Evolutionary conservation across 352 stramenopile genomes (phyloP).

Genomic region (Phytophthora gonapodyides): DNA sequence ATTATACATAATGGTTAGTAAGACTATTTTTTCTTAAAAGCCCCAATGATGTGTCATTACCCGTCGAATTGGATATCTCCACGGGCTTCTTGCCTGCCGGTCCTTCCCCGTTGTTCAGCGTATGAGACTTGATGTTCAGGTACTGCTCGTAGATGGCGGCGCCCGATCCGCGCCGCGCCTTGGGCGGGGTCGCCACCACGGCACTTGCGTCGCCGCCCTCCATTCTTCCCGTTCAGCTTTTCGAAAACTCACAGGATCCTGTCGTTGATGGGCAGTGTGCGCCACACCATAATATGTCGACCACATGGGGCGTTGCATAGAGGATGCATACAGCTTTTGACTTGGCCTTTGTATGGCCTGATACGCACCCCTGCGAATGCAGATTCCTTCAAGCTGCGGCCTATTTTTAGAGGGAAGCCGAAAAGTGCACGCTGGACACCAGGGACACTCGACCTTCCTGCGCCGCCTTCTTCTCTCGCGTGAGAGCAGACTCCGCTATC

Average conservation of each 20-base stretch:
- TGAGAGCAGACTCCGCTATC: constrained; percentile 18
- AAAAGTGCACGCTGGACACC: constrained; percentile 6
- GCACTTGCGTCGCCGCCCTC: constrained; percentile 29
- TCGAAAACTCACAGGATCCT: constrained; percentile 16
- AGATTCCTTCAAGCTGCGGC: constrained; percentile 31
- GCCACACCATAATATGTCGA: constrained; percentile 8
- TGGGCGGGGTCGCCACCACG: constrained; percentile 15
- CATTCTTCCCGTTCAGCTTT: constrained; percentile 27
- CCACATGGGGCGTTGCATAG: background rate
- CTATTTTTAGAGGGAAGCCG: constrained; percentile 33
- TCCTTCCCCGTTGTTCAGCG: constrained; percentile 11
- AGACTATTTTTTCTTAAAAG: background rate
- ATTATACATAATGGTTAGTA: constrained; percentile 5
- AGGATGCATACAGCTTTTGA: background rate
- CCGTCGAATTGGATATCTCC: constrained; percentile 64
- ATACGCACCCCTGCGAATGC: constrained; percentile 25
- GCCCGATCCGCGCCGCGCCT: constrained; percentile 28
- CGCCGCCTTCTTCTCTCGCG: background rate
- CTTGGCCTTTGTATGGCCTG: constrained; percentile 28
- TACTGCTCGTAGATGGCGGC: constrained; percentile 51
- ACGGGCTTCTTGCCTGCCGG: constrained; percentile 9
- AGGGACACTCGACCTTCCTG: constrained; percentile 23
- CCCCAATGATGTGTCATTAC: constrained; percentile 25
- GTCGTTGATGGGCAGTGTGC: constrained; percentile 12
- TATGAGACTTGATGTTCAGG: constrained; percentile 54